Conservation (phyloP, 306 rosid species). For the Canavalia gladiata region DNA sequence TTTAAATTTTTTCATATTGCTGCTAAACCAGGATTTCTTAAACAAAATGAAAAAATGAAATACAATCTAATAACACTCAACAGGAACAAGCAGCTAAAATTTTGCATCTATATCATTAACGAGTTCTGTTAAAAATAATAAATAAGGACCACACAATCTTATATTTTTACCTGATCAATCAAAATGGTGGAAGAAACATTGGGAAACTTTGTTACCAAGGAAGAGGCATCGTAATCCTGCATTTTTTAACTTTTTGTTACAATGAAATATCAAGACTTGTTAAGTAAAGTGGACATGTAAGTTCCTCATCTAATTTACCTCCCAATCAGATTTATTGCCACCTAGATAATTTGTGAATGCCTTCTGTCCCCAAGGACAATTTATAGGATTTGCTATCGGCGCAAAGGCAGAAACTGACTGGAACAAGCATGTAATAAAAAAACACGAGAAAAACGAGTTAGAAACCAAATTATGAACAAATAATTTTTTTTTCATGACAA, state of each 20-base stretch:
- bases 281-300: neutral
- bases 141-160: neutral
- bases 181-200: slow-evolving; percentile 75
- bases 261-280: slow-evolving; percentile 26
- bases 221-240: slow-evolving; percentile 94
- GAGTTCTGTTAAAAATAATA: too few relatives aligned
- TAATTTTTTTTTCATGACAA: slow-evolving; percentile 26
- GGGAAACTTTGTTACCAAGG: slow-evolving; percentile 61
- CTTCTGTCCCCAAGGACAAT: slow-evolving; percentile 94
- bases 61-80: neutral
- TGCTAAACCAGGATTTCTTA: slow-evolving; percentile 10
- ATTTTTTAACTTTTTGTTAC: slow-evolving; percentile 42
- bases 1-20: neutral
- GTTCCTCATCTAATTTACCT: slow-evolving; percentile 61
- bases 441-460: slow-evolving; percentile 21
- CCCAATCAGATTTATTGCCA: slow-evolving; percentile 81
- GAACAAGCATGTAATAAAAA: slow-evolving; percentile 37
- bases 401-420: slow-evolving; percentile 95
- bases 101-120: neutral
- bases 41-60: neutral
- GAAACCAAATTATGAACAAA: slow-evolving; percentile 24
- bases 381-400: slow-evolving; percentile 82
- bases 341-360: slow-evolving; percentile 93
- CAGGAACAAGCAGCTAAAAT: neutral
- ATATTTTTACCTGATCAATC: slow-evolving; percentile 84